Evolutionary conservation across 148 eudicot species (phyloP).

Genomic region (Chenopodium berlandieri): DNA sequence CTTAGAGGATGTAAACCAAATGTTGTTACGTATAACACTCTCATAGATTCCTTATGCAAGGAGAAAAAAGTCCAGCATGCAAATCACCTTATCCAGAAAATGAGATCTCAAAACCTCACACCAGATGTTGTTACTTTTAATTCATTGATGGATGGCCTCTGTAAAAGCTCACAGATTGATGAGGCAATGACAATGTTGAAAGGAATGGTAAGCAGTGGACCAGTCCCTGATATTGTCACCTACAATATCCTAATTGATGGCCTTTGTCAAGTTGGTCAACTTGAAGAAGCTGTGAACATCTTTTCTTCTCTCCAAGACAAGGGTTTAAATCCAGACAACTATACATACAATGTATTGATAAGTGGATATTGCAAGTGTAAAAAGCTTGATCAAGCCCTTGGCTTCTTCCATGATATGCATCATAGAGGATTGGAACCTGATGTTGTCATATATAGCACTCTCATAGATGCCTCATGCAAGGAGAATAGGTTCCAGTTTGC

Average conservation of each 20-base stretch:
- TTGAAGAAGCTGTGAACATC: constrained; percentile 2
- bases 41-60: not conserved
- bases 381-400: not conserved
- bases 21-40: not conserved
- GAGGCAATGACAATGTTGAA: constrained; percentile 3
- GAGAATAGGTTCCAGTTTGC: not conserved
- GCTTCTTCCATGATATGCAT: not conserved
- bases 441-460: not conserved
- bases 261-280: constrained; percentile 13
- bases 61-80: not conserved
- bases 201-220: not conserved
- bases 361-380: constrained; percentile 1
- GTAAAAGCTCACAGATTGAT: constrained; percentile 4
- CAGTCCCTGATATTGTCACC: not conserved
- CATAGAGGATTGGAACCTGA: not conserved
- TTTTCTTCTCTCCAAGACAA: not conserved
- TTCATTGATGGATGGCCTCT: constrained; percentile 15
- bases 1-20: not conserved
- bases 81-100: not conserved
- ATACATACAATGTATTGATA: constrained; percentile 7
- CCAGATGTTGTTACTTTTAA: constrained; percentile 9
- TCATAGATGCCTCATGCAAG: not conserved
- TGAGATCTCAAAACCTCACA: not conserved
- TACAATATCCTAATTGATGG: not conserved
- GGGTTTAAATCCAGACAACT: constrained; percentile 3